phyloP scores from a whole-genome alignment of 2,329 filamentous ascomycete genomes.

The Epichloe baconii region DNA sequence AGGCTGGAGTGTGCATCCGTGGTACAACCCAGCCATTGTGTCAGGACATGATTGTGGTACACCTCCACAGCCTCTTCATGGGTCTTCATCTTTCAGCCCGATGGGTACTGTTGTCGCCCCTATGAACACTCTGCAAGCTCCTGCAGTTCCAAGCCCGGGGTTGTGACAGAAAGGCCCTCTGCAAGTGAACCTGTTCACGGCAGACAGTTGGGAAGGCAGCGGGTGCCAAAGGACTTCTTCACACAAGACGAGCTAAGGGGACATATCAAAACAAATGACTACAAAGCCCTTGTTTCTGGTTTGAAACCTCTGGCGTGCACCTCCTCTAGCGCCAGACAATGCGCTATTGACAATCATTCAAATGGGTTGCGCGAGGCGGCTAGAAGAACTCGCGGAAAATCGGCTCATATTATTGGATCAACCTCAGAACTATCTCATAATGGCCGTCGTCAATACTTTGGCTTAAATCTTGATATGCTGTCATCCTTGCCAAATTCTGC shows the following conservation, averaged over 20 bases:
- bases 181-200: not conserved
- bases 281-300: not conserved
- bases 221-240: not conserved
- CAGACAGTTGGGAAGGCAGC: not conserved
- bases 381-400: not conserved
- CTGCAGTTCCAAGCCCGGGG: not conserved
- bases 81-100: not conserved
- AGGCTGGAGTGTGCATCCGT: slow-evolving; percentile 1
- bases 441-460: not conserved
- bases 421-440: not conserved
- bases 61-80: not conserved
- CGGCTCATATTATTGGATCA: not conserved
- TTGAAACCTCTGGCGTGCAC: slow-evolving; percentile 2
- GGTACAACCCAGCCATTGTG: slow-evolving; percentile 3
- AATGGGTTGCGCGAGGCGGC: not conserved
- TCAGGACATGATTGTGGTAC: slow-evolving; percentile 4
- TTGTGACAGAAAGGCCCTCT: not conserved
- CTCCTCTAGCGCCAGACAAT: not conserved
- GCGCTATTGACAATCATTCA: not conserved
- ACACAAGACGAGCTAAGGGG: not conserved
- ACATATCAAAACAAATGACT: not conserved
- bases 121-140: not conserved
- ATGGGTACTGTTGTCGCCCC: not conserved
- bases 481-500: not conserved
- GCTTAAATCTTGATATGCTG: not conserved